Base-by-base conservation (phyloP, 139 green algal genomes). In the Ettlia oleoabundans region DNA sequence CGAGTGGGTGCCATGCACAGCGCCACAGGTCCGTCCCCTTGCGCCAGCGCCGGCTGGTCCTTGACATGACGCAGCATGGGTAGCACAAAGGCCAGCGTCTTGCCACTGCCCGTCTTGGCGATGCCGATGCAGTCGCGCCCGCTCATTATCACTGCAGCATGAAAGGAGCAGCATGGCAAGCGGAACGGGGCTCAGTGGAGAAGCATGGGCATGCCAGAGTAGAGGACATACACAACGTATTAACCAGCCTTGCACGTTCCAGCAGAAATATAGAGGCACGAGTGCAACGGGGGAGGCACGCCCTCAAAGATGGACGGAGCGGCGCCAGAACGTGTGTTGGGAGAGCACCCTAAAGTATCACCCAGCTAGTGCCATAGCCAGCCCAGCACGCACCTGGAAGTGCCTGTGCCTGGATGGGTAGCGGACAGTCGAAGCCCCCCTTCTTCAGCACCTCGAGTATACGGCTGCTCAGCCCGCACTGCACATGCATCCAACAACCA, bases 51-150 rank as follows among this genome's bases (percentile, higher is more conserved):
- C 42, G 88, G 86, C 90, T 99, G 96, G 88, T 98, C 97, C 84
- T 97, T 97, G 69, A 99, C 93, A 88, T 99, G 97, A 1, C 96
- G 89, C 84, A 99, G 83, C 92, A 98, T 95, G 58, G 97, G 97
- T 76, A 99, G 88, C 74, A 99, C 93, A 82, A 98, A 99, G 2
- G 95, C 97, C 13, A 99, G 87, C 15, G 97, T 99, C 93, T 99
- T 99, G 83, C 97, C 97, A 58, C 82, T 94, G 55, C 97, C 97
- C 6, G 97, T 99, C 90, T 99, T 98, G 61, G 97, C 97, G 80
- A 99, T 97, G 81, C 94, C 97, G 37, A 99, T 98, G 90, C 93
- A 98, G 91, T 99, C 97, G 6, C 97, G 87, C 28, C 97, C 97
- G 15, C 78, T 89, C 97, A 99, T 99, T 85, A 99, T 98, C 76